Conservation (phyloP, 805 yeast genomes). For the Metschnikowia cerradonensis region DNA sequence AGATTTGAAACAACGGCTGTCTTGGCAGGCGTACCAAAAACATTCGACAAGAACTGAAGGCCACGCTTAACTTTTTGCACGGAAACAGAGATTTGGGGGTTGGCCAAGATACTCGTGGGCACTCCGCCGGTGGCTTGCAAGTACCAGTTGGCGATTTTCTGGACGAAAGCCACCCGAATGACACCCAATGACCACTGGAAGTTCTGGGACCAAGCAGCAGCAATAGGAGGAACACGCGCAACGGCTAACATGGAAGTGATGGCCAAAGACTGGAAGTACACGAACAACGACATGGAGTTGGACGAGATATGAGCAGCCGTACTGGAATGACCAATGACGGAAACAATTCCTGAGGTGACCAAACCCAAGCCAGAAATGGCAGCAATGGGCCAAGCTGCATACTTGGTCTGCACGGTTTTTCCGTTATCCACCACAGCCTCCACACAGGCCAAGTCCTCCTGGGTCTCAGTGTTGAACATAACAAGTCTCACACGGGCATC, state of each 20-base stretch:
- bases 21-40: constrained; percentile 3
- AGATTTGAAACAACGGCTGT: constrained; percentile 5
- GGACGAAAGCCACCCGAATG: constrained; percentile 72
- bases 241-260: constrained; percentile 95
- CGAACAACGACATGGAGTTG: constrained; percentile 85
- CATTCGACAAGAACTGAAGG: constrained; percentile 11
- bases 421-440: constrained; percentile 83
- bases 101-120: constrained; percentile 68
- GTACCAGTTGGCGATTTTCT: constrained; percentile 85
- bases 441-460: constrained; percentile 77
- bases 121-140: constrained; percentile 92
- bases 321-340: constrained; percentile 81
- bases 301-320: constrained; percentile 98
- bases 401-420: constrained; percentile 88
- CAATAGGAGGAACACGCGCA: constrained; percentile 88
- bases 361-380: constrained; percentile 86
- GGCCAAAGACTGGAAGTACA: constrained; percentile 91
- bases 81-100: constrained; percentile 69
- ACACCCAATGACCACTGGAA: constrained; percentile 96
- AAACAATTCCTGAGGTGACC: constrained; percentile 79
- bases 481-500: constrained; percentile 86
- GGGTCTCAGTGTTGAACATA: constrained; percentile 41
- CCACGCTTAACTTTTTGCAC: constrained; percentile 53
- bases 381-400: constrained; percentile 86
- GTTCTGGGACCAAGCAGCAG: constrained; percentile 97